Base-by-base conservation (phyloP, 495 filamentous ascomycete species). In the Penicillium crystallinum region DNA sequence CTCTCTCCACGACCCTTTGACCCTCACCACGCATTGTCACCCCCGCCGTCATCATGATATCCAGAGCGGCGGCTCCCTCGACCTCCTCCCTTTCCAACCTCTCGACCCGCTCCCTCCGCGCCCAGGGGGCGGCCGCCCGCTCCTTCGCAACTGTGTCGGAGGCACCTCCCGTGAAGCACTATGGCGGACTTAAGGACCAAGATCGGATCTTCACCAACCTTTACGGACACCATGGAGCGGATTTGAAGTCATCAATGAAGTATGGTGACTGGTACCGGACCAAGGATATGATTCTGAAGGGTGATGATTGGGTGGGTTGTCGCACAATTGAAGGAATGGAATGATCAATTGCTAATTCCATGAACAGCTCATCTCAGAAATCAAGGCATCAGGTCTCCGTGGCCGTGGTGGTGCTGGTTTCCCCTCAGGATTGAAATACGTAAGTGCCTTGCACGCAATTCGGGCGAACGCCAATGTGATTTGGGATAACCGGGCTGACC, bases 211-310 rank as follows among this genome's bases (percentile, higher is more conserved):
- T 98, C 75, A 91, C 91, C 73, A 98, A 98, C 74, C 83, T 98
- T 18, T 98, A 97, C 75, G 84, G 87, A 54, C 90, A 93, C 62
- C 91, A 88, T 79, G 89, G 89, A 25, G 77, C 88, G 38, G 91
- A 97, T 75, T 73, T 98, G 49, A 90, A 92, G 78, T 85, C 80
- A 54, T 90, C 93, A n/a, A 90, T 87, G 89, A 96, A 95, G 76
- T 95, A 92, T 79, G 93, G 93, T 61, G 95, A 98, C 71, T 98
- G 93, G 93, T 81, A 98, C 75, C 95, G 92, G 79, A 98, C 93
- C 43, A 98, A 98, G 80, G 93, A 98, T 71, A 98, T 98, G 40
- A 69, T 98, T 46, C 69, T 89, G 56, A 97, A 98, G 78, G 93
- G 93, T 46, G 86, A 98, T 73, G 93, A 98, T 64, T 98, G 93